Evolutionary conservation across 164 flowering plant genomes (phyloP), one percentile per base, ranked within the genome.

Genomic region (Liquidambar formosana): DNA sequence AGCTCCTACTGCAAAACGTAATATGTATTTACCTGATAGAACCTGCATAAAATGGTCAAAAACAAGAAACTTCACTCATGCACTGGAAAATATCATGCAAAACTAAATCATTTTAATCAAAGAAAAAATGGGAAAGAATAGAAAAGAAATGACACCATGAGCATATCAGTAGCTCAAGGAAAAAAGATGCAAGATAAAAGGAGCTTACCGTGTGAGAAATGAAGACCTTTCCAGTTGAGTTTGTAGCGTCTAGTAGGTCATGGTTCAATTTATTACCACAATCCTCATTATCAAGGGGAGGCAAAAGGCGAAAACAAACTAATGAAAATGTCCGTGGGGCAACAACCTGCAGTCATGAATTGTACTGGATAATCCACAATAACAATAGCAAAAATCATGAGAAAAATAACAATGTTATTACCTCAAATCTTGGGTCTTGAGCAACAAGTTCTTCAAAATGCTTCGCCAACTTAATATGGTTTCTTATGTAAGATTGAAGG

Each of bases 361-460:
- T 18, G 41, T 18, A 25, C 15, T 6, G 12, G 56, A 47, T 11
- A 25, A 46, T 14, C 10, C 28, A 57, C 16, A 14, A 22, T 43
- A 44, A 59, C 27, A n/a, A 14, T 44, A 15, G 48, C 44, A 5
- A 26, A 66, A 18, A 53, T 64, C 19, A 27, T 49, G 3, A 49
- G 18, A 6, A 18, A 44, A 18, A 45, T n/a, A n/a, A n/a, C n/a
- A n/a, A n/a, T n/a, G 15, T 2, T 26, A 25, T 74, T 83, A 94
- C 98, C 97, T 94, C 90, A 80, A 94, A 94, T 76, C 92, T 84
- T 11, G 81, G 69, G 71, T 94, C 96, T 75, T 74, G 80, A 73
- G 69, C 51, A 63, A 94, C 88, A 67, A 89, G 87, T 48, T 76
- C 87, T 77, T 90, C 98, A 78, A 94, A 94, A 28, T 75, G 79